Percentiles rank a stretch among this genome's conserved stretches.
Evolutionary conservation across 805 yeast genomes (phyloP).

Genomic region (Helenozyma rhizophorensis): DNA sequence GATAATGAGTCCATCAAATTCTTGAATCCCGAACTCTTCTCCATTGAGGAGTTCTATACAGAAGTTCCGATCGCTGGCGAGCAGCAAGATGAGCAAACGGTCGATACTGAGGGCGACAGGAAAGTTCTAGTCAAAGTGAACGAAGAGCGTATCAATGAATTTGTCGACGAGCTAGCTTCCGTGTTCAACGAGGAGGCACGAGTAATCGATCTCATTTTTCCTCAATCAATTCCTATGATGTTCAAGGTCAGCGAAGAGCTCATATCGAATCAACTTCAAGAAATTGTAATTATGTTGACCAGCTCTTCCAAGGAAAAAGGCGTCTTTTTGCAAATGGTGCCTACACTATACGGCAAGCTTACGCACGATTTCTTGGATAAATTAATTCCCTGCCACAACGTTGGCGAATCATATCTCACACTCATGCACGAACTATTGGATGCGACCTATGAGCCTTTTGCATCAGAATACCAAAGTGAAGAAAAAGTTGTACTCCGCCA

Average conservation of each 20-base stretch:
- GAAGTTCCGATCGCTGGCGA: not conserved
- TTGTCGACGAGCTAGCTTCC: slow-evolving; percentile 27
- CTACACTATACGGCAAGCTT: slow-evolving; percentile 33
- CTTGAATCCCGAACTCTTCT: slow-evolving; percentile 26
- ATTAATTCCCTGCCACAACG: slow-evolving; percentile 28
- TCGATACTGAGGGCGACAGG: not conserved
- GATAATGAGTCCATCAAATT: slow-evolving; percentile 31
- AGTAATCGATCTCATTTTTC: slow-evolving; percentile 42
- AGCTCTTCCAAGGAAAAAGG: slow-evolving; percentile 23
- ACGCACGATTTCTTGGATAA: slow-evolving; percentile 21
- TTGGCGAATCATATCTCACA: slow-evolving; percentile 32
- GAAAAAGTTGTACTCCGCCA: slow-evolving; percentile 27
- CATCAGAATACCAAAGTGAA: slow-evolving; percentile 36
- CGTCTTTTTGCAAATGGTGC: slow-evolving; percentile 34
- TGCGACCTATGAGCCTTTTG: slow-evolving; percentile 38
- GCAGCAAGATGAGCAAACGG: not conserved
- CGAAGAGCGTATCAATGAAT: slow-evolving; percentile 17
- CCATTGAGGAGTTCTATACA: slow-evolving; percentile 20
- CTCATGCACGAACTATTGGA: slow-evolving; percentile 36
- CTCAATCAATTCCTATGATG: slow-evolving; percentile 42
- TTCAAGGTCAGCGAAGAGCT: slow-evolving; percentile 45
- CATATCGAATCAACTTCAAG: slow-evolving; percentile 35
- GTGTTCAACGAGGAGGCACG: slow-evolving; percentile 35
- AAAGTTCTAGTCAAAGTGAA: slow-evolving; percentile 4
- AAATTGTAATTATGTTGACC: slow-evolving; percentile 24